Conservation (phyloP, 2,329 filamentous ascomycete genomes). For the Phaeophleospora eucalypticola region DNA sequence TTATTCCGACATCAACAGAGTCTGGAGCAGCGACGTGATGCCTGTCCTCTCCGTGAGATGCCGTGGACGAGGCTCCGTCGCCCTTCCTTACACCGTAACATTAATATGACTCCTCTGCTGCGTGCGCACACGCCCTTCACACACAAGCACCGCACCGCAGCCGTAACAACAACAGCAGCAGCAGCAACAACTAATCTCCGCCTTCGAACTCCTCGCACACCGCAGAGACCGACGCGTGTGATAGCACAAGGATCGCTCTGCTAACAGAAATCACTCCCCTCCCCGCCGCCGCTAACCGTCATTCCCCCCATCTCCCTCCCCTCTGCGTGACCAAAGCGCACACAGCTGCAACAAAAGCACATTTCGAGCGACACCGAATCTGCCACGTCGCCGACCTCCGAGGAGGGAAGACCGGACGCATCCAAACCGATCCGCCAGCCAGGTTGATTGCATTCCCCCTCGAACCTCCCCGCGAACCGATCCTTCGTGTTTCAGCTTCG, state of each 20-base stretch:
- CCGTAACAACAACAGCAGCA: neutral
- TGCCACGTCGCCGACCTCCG: too few relatives aligned
- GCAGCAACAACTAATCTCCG: neutral
- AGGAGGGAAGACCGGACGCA: too few relatives aligned
- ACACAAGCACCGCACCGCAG: neutral
- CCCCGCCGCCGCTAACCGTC: neutral
- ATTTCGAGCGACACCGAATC: too few relatives aligned
- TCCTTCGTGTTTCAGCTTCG: neutral
- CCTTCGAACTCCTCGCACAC: neutral
- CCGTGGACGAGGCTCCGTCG: neutral
- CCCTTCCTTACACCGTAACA: neutral
- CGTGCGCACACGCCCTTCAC: neutral
- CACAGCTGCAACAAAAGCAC: too few relatives aligned
- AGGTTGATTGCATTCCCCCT: neutral
- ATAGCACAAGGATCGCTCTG: conserved; percentile 3
- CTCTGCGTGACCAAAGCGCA: too few relatives aligned
- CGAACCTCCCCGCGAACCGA: conserved; percentile 3
- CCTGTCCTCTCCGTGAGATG: neutral
- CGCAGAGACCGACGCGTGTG: conserved; percentile 9
- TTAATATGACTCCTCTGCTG: neutral
- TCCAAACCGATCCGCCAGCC: neutral
- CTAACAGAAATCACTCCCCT: conserved; percentile 2
- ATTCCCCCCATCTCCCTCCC: neutral
- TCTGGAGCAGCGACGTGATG: neutral
- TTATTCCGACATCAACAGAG: neutral